Base-by-base conservation (phyloP, 2,329 filamentous ascomycete species). In the Monilinia vaccinii-corymbosi region DNA sequence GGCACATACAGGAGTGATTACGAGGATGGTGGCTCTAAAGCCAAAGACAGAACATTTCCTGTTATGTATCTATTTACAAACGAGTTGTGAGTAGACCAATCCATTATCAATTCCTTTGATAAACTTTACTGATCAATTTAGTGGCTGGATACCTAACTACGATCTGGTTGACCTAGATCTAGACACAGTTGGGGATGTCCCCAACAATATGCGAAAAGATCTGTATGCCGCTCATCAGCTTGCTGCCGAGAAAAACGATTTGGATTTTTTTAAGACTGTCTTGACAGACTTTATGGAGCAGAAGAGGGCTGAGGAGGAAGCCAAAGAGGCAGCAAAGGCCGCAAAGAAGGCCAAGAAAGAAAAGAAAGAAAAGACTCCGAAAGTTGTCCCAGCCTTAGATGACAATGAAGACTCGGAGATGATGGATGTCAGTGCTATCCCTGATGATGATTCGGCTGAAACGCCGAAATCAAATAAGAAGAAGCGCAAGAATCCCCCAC, bases 61-160 rank as follows among this genome's bases (percentile, higher is more conserved):
- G 86, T 97, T 71, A 97, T 97, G 93, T 97, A 96, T 73, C 78
- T 97, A 55, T 80, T 84, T 65, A 96, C 92, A 42, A 97, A 97
- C 70, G 93, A 97, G 80, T 97, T 99, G 94, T 99, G 77, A 84
- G 93, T 84, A 56, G 16, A 21, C 34, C 11, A 11, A 36, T 36
- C 13, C 34, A 36, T 11, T 14, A 38, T 28, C 36, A 44, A 42
- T 18, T 21, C n/a, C 32, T 18, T 16, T 42, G 45, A 63, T 66
- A 59, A 67, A 52, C 45, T 11, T 51, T 62, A 14, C 28, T 61
- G 45, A 38, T 44, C 6, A 11, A 44, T 61, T 61, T 68, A 99
- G 94, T 75, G 89, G 89, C 42, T 99, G 93, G 93, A 89, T 93
- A 65, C 82, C 86, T 63, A 97, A 97, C 74, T 88, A 85, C 25